A percentile compares a stretch with the other conserved stretches of the same genome.
Evolutionary conservation across 768 basidiomycete genomes (phyloP).

Genomic region (Pleurotus tuber-regium): DNA sequence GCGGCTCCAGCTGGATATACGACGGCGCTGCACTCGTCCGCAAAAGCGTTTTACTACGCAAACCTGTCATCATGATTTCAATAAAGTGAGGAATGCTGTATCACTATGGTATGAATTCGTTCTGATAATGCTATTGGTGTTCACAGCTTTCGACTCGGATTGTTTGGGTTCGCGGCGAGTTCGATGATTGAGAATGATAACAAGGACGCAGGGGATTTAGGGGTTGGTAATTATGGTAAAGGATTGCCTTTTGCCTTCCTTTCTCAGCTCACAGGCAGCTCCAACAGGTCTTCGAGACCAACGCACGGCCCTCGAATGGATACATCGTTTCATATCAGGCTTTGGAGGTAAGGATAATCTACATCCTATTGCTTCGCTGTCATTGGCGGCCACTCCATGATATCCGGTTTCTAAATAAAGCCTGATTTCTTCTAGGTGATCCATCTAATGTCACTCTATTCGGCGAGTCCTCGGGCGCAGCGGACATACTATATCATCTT

Average conservation of each 20-base stretch:
- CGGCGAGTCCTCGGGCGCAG: constrained; percentile 50
- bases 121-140: too few species aligned
- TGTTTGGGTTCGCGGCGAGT: constrained; percentile 75
- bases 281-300: constrained; percentile 60
- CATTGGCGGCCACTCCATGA: background rate
- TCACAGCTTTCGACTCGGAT: constrained; percentile 68
- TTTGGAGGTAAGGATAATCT: constrained; percentile 49
- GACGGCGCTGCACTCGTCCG: constrained; percentile 72
- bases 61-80: constrained; percentile 69
- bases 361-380: too few species aligned
- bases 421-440: constrained; percentile 26
- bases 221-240: constrained; percentile 77
- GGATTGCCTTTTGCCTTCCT: constrained; percentile 7
- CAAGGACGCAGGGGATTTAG: constrained; percentile 58
- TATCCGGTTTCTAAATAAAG: background rate
- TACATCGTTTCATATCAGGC: constrained; percentile 53
- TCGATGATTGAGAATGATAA: constrained; percentile 68
- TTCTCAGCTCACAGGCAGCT: too few species aligned
- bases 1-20: constrained; percentile 75
- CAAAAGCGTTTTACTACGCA: constrained; percentile 58
- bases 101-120: too few species aligned
- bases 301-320: constrained; percentile 60
- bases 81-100: constrained; percentile 60
- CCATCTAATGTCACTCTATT: constrained; percentile 54
- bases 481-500: constrained; percentile 60